Evolutionary conservation across 805 yeast species (phyloP).

Genomic region (Candida pseudofarinosa): DNA sequence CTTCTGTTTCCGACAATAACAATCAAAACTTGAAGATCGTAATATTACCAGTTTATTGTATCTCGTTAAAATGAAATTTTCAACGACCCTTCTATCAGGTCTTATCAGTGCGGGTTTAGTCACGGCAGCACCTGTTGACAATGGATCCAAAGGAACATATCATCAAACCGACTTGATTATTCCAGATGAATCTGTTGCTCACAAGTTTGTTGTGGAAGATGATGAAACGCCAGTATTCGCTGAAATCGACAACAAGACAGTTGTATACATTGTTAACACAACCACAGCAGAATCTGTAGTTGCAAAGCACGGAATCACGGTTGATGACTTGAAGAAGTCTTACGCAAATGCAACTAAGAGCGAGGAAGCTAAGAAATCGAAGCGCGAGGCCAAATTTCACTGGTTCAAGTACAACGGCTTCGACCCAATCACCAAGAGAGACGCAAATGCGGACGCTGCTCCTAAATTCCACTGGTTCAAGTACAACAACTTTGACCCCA

Average conservation of each 20-base stretch:
- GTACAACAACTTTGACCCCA: constrained; percentile 13
- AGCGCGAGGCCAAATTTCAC: constrained; percentile 12
- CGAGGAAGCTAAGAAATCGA: constrained; percentile 12
- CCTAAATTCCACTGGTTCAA: constrained; percentile 12
- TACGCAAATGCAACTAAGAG: constrained; percentile 14
- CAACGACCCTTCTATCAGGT: constrained; percentile 9
- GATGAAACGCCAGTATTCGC: constrained; percentile 12
- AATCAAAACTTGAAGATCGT: background rate
- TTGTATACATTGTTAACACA: constrained; percentile 12
- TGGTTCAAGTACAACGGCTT: constrained; percentile 10
- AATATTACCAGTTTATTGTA: background rate
- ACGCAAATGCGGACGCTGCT: constrained; percentile 19
- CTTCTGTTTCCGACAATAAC: background rate
- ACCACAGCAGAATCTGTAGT: constrained; percentile 5
- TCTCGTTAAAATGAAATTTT: constrained; percentile 10
- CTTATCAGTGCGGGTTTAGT: constrained; percentile 7
- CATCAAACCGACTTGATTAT: background rate
- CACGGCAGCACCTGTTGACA: constrained; percentile 9
- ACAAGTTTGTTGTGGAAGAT: constrained; percentile 5
- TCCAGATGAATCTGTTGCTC: constrained; percentile 7
- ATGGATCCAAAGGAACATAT: background rate
- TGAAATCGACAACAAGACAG: constrained; percentile 9
- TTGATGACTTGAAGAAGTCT: constrained; percentile 7
- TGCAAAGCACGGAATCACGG: background rate
- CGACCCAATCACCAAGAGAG: constrained; percentile 13